A percentile compares a stretch with the other conserved stretches of the same genome.
These are phyloP conservation scores for Sordariomycetes sp. DNA, from an alignment of 2,329 filamentous ascomycete genomes.

Conservation along the genomic window DNA sequence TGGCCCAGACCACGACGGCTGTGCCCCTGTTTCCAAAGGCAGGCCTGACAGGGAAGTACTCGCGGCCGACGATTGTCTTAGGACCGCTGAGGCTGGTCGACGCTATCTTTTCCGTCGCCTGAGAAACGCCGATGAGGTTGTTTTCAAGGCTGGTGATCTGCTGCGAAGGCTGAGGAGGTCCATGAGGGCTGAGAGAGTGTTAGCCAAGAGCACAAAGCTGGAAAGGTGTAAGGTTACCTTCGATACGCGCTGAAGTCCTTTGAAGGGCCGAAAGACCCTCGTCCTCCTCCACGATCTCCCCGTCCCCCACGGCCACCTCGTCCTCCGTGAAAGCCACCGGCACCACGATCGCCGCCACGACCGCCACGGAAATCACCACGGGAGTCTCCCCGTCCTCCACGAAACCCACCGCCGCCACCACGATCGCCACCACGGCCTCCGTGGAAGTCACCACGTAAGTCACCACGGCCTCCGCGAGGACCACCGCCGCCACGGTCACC, in stretches of 20 bases:
- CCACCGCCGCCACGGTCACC: conserved; percentile 12
- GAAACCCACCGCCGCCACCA: conserved; percentile 6
- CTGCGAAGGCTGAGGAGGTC: conserved; percentile 9
- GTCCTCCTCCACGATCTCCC: conserved; percentile 5
- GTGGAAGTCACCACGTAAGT: conserved; percentile 4
- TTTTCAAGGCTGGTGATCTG: background rate
- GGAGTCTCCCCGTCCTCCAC: conserved; percentile 11
- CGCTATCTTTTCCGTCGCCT: background rate
- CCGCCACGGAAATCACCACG: conserved; percentile 12
- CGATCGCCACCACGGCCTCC: conserved; percentile 11
- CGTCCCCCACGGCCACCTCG: conserved; percentile 9
- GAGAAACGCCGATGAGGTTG: background rate
- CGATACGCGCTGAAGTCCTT: too few species aligned
- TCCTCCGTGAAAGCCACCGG: conserved; percentile 4
- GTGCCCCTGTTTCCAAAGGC: conserved; percentile 36
- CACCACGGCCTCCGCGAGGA: conserved; percentile 8
- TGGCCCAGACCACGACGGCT: conserved; percentile 38
- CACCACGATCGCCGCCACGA: conserved; percentile 8
- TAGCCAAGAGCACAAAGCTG: conserved; percentile 13
- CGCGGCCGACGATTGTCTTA: conserved; percentile 2
- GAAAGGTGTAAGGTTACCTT: too few species aligned
- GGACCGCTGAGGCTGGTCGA: background rate
- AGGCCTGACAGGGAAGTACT: conserved; percentile 36
- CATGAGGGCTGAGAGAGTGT: conserved; percentile 27
- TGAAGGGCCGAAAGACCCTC: conserved; percentile 3